Percentiles rank a stretch among this genome's conserved stretches.
These are phyloP conservation scores for Fagus crenata DNA, from an alignment of 306 rosid species.

Conservation along the genomic window DNA sequence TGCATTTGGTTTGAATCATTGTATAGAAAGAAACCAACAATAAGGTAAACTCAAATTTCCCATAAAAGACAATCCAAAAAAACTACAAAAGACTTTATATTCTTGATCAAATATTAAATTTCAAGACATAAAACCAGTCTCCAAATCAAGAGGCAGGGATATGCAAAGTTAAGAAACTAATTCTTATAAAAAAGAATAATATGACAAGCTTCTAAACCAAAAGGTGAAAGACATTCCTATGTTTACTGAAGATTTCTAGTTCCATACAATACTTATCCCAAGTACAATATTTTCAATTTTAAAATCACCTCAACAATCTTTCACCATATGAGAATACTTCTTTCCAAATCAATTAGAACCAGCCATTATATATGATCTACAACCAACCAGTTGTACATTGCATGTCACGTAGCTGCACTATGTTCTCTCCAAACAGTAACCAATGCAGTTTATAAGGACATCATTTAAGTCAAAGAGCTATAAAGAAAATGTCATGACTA, in stretches of 20 bases:
- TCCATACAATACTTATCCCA: not conserved
- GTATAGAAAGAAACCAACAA: not conserved
- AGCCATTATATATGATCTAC: not conserved
- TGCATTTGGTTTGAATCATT: not conserved
- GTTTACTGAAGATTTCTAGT: not conserved
- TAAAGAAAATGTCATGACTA: not conserved
- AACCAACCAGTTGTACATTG: not conserved
- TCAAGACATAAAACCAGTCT: not conserved
- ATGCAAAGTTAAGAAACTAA: not conserved
- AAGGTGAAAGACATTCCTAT: not conserved
- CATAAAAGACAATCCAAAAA: not conserved
- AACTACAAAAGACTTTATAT: not conserved
- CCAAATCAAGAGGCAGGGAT: not conserved
- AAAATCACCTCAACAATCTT: not conserved
- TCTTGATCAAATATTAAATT: not conserved
- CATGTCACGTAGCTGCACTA: not conserved
- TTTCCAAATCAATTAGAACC: not conserved
- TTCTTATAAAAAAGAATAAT: not conserved
- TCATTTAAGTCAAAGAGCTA: not conserved
- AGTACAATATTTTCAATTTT: not conserved
- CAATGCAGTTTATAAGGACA: not conserved
- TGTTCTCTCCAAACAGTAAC: not conserved
- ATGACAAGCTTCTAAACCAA: not conserved
- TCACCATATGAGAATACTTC: not conserved
- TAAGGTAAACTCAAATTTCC: not conserved